Base-by-base conservation (phyloP, 2,329 filamentous ascomycete species). In the Trichoderma hamatum region DNA sequence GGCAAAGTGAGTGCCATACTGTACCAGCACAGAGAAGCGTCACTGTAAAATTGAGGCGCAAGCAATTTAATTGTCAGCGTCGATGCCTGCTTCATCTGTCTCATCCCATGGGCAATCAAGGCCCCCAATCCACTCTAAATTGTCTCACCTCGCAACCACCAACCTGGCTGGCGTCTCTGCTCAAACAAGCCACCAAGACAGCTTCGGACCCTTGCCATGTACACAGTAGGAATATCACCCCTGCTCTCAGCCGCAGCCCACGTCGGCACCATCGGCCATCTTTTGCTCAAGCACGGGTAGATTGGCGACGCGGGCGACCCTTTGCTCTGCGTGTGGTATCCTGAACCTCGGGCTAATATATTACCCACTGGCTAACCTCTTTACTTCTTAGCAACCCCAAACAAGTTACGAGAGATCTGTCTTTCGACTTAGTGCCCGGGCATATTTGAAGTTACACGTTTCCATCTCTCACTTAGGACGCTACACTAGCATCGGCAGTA, bases 171-270 rank as follows among this genome's bases (percentile, higher is more conserved):
- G 46, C 46, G 46, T 24, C 10, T 10, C 46, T 24, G 46, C 46
- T 26, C 16, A 30, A 54, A 54, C 51, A 54, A 16, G 46, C 21
- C 46, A 16, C 39, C 39, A n/a, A 46, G 16, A 46, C 39, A 28
- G 16, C 16, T n/a, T 43, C 26, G 10, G 21, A 54, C n/a, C 39
- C 54, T 51, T 49, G 54, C 14, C 36, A n/a, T n/a, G 54, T 51
- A 67, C 36, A 59, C 64, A 59, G 64, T 59, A 43, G 28, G 32
- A 49, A 58, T 56, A 28, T 4, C 52, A 32, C 63, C 63, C 64
- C 28, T 67, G 64, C n/a, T 26, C 21, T 67, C 64, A 67, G 64
- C 64, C 64, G 64, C 63, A 66, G 63, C 62, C 32, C 49, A 56
- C 62, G 28, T 51, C 62, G 62, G 62, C 39, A 34, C 63, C 26